Base-by-base conservation (phyloP, 192 early-diverging fungal species). In the Entomortierella beljakovae region DNA sequence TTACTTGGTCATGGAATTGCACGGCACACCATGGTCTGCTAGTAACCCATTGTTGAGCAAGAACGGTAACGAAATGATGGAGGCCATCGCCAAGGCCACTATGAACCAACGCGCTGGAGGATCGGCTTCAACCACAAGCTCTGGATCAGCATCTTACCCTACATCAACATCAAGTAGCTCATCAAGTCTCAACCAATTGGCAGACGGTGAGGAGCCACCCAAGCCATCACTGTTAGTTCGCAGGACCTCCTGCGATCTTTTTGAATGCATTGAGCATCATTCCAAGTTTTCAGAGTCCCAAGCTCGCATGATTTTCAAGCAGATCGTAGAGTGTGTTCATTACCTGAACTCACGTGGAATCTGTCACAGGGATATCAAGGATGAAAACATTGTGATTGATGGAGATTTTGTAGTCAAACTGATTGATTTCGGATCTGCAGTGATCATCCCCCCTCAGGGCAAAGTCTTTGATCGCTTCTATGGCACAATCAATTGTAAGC, bases 281-380 rank as follows among this genome's bases (percentile, higher is more conserved):
- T 63, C 63, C 31, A 82, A 84, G 57, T 88, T 95, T 60, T 72
- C 85, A 35, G 92, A 95, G 66, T 51, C 79, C 11, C 73, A 89
- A 38, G 91, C 92, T 1, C 81, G 85, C 28, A 76, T 81, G 57
- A 90, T 95, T 34, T 92, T 94, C 61, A 68, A 65, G 22, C 94
- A 95, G 58, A 89, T 94, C 57, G 88, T 87, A 1, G 71, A 82
- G 0, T 92, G 91, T 51, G 84, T 95, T 16, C 52, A 83, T 10
- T 88, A 92, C 65, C 80, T 95, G 18, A 87, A 93, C 53, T 63
- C 43, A 1, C 70, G 75, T 1, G 87, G 85, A 33, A 88, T 95
- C 38, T 90, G 93, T 31, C 94, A 95, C 70, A 87, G 92, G 25
- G 92, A 94, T 61, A 88, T 95, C 69, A 95, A 94, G 82, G 94